Evolutionary conservation across 345 rosid species (phyloP), one percentile per base, ranked within the genome.

Genomic region (Mallotus nudiflorus): DNA sequence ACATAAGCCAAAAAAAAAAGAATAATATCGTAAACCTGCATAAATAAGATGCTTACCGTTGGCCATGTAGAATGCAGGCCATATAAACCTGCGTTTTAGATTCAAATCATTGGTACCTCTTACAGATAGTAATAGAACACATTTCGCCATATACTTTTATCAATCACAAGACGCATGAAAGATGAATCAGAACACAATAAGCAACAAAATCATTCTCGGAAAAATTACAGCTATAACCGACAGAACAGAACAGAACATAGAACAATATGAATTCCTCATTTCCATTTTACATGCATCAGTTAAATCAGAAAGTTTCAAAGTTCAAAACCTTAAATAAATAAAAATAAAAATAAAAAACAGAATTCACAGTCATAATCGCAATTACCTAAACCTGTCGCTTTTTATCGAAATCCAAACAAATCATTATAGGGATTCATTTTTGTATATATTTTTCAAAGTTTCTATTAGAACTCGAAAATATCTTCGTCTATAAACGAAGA

Each of bases 31-130:
- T n/a, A n/a, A n/a, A n/a, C n/a, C n/a, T n/a, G n/a, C n/a, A n/a
- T n/a, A n/a, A 72, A 72, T 50, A 69, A 44, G 54, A 74, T 68
- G 68, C 93, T 83, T 79, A 90, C 99, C 91, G 78, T 35, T 82
- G 82, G 35, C 96, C 97, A 0, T 87, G 93, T 59, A 80, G 85
- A 72, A 95, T 77, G 78, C 99, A 92, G 35, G 97, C 97, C 99
- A 95, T 92, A 68, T 90, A 86, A 42, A 92, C 96, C 99, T 95
- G 90, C 84, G 54, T 81, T n/a, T 69, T 28, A 74, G 49, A 59
- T n/a, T 39, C 58, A 69, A 59, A 77, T 62, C 71, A 80, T 44
- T 33, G 39, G n/a, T 18, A 52, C 24, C 55, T 33, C 59, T 19
- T 5, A 27, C n/a, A 24, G 25, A 59, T 20, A 31, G 27, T 6